Percentiles rank a stretch among this genome's conserved stretches.
These are phyloP conservation scores for Amaranthus tricolor DNA, from an alignment of 179 eudicot genomes.

Conservation along the genomic window DNA sequence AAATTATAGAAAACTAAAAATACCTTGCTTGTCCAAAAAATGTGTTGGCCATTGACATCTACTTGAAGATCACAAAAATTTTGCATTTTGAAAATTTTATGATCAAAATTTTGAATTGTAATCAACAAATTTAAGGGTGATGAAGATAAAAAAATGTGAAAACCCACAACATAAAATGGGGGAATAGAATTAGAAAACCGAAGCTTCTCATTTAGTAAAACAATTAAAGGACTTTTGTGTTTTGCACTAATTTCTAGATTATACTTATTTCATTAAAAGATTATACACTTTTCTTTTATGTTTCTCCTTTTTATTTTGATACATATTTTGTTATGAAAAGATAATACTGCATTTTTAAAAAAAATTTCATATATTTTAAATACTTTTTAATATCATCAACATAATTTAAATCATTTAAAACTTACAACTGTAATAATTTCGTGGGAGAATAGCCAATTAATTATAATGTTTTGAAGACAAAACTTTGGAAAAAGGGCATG, in stretches of 20 bases:
- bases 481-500: slow-evolving; percentile 13
- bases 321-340: too few species aligned
- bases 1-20: neutral
- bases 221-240: slow-evolving; percentile 10
- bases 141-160: slow-evolving; percentile 4
- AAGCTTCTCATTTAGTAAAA: slow-evolving; percentile 26
- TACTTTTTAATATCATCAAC: too few species aligned
- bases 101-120: neutral
- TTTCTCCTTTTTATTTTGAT: too few species aligned
- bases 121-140: slow-evolving; percentile 9
- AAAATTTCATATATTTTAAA: too few species aligned
- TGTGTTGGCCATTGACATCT: slow-evolving; percentile 35
- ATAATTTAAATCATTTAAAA: too few species aligned
- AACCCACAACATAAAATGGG: neutral
- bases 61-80: slow-evolving; percentile 33
- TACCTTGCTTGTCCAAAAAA: slow-evolving; percentile 36
- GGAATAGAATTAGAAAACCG: slow-evolving; percentile 17
- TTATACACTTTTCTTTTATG: too few species aligned
- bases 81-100: slow-evolving; percentile 16
- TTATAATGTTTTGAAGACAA: neutral
- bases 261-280: too few species aligned
- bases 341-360: too few species aligned
- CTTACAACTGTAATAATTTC: too few species aligned
- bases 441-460: neutral
- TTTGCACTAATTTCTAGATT: slow-evolving; percentile 8